Conservation (phyloP, 1,139 yeast species). For the Zygotorulaspora mrakii region DNA sequence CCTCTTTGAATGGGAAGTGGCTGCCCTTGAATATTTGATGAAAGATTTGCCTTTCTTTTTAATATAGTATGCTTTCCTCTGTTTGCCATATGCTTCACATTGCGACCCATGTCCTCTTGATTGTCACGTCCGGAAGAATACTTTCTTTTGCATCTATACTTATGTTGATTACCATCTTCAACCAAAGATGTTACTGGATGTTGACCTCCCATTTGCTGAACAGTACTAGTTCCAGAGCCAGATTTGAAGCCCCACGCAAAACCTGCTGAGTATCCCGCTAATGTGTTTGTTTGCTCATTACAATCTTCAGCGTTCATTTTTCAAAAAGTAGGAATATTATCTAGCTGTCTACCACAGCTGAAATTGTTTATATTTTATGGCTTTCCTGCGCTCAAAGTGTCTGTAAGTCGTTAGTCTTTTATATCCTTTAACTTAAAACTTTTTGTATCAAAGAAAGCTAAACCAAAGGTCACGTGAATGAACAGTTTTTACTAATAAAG, state of each 20-base stretch:
- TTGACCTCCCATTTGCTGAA: constrained; percentile 6
- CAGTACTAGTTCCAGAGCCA: constrained; percentile 14
- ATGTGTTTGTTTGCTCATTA: constrained; percentile 8
- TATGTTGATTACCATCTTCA: constrained; percentile 2
- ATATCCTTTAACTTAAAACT: too few species aligned
- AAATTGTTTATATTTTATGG: not conserved
- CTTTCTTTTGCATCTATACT: constrained; percentile 6
- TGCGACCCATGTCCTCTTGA: not conserved
- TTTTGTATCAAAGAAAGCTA: too few species aligned
- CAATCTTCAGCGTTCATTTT: constrained; percentile 10
- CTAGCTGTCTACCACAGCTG: not conserved
- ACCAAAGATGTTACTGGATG: constrained; percentile 2
- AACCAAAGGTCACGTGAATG: too few species aligned
- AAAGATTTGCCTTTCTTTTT: constrained; percentile 17
- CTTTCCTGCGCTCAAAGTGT: not conserved
- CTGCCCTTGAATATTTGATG: constrained; percentile 32
- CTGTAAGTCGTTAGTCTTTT: too few species aligned
- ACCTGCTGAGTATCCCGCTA: constrained; percentile 21
- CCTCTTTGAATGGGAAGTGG: constrained; percentile 33
- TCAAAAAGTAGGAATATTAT: not conserved
- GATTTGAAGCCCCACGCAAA: constrained; percentile 34
- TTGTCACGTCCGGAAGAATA: constrained; percentile 7
- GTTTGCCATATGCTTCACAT: not conserved
- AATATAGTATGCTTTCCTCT: constrained; percentile 9
- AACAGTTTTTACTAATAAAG: too few species aligned